Percentiles rank a stretch among this genome's conserved stretches.
These are phyloP conservation scores for Filobasidium uniguttulatum DNA, from an alignment of 1,284 basidiomycete species.

Conservation along the genomic window DNA sequence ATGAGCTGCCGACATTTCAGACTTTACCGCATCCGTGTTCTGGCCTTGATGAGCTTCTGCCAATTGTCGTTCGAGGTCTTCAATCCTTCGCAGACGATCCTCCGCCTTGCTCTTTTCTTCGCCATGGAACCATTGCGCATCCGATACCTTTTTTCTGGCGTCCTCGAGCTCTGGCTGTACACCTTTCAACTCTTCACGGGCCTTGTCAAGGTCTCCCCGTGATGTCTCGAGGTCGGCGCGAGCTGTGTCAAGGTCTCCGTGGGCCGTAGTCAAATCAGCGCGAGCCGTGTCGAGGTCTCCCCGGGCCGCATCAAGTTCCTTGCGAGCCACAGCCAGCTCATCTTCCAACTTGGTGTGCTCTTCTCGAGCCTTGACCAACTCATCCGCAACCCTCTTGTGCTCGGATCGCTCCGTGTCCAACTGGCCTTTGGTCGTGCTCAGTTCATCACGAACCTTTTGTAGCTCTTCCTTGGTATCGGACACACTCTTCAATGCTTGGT, in stretches of 20 bases:
- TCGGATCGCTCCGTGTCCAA: too few species aligned
- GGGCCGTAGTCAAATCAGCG: not conserved
- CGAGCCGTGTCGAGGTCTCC: not conserved
- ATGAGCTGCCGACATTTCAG: not conserved
- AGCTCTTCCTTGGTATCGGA: too few species aligned
- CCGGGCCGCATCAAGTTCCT: not conserved
- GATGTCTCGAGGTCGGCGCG: not conserved
- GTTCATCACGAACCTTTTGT: too few species aligned
- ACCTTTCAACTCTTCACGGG: not conserved
- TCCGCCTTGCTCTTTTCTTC: not conserved
- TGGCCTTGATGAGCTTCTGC: not conserved
- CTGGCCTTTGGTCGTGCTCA: too few species aligned
- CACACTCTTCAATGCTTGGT: too few species aligned
- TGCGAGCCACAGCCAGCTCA: not conserved
- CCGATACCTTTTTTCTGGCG: not conserved
- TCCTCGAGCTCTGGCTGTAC: not conserved
- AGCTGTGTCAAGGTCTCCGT: not conserved
- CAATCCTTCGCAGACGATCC: not conserved
- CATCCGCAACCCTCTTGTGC: too few species aligned
- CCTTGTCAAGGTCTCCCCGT: not conserved
- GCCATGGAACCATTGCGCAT: constrained; percentile 2
- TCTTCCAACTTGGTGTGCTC: not conserved
- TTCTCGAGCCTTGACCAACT: not conserved
- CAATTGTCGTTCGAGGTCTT: not conserved
- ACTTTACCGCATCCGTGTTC: too few species aligned